phyloP scores from a whole-genome alignment of 208 protist species.

The Herpetomonas samuelpessoai region DNA sequence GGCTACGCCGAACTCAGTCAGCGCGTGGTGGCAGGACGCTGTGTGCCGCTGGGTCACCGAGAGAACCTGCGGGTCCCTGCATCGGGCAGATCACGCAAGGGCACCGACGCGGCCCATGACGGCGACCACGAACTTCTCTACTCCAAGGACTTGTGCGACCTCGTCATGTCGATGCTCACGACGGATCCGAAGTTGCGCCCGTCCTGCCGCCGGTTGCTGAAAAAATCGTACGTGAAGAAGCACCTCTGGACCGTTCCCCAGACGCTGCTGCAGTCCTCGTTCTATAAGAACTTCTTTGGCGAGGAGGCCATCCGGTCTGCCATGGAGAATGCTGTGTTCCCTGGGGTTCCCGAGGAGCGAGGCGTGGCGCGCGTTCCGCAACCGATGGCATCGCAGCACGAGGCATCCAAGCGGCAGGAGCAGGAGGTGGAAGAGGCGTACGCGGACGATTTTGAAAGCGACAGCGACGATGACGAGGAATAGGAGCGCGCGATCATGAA shows the following conservation, averaged over 20 bases:
- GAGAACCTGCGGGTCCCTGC: slow-evolving; percentile 6
- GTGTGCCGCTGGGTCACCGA: slow-evolving; percentile 15
- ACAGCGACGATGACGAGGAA: slow-evolving; percentile 1
- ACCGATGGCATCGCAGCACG: too few species aligned
- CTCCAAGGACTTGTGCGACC: slow-evolving; percentile 46
- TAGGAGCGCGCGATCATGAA: too few species aligned
- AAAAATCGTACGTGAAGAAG: slow-evolving; percentile 43
- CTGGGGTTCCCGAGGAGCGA: neutral
- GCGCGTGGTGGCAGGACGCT: slow-evolving; percentile 21
- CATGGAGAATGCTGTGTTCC: neutral
- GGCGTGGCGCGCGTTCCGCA: slow-evolving; percentile 2
- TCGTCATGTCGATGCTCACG: slow-evolving; percentile 65
- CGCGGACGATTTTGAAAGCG: slow-evolving; percentile 47
- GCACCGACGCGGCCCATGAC: neutral
- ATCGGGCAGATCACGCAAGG: too few species aligned
- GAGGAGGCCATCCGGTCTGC: slow-evolving; percentile 23
- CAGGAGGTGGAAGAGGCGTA: slow-evolving; percentile 16
- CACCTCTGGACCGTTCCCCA: slow-evolving; percentile 37
- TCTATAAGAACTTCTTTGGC: slow-evolving; percentile 33
- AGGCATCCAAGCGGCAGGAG: neutral
- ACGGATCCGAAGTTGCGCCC: slow-evolving; percentile 45
- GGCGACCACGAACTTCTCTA: slow-evolving; percentile 14
- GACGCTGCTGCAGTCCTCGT: slow-evolving; percentile 24
- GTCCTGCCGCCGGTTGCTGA: slow-evolving; percentile 54
- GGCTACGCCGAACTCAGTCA: slow-evolving; percentile 24